Conservation (phyloP, 345 rosid genomes). For the Rhodamnia argentea region DNA sequence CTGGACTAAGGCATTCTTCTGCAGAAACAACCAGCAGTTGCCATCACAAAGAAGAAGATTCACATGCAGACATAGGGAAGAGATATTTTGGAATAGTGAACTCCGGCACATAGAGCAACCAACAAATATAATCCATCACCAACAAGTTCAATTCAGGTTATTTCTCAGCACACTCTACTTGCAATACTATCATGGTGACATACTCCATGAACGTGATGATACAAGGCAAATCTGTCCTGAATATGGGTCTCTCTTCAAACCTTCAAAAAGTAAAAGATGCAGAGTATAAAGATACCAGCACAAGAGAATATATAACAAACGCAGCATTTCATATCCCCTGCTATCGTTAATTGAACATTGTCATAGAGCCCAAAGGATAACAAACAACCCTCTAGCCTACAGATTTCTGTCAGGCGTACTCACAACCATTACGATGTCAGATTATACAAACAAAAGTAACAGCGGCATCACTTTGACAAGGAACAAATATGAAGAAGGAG, state of each 20-base stretch:
- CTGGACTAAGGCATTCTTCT: constrained; percentile 75
- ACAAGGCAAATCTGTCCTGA: not conserved
- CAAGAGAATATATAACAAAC: not conserved
- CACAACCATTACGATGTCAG: not conserved
- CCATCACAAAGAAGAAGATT: not conserved
- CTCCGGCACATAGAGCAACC: not conserved
- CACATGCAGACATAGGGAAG: not conserved
- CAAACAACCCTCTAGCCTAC: not conserved
- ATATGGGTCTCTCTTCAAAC: not conserved
- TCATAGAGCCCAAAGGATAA: not conserved
- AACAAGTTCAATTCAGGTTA: not conserved
- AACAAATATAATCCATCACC: not conserved
- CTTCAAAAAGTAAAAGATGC: not conserved
- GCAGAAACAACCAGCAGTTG: constrained; percentile 9
- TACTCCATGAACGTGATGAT: not conserved
- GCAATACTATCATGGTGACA: not conserved
- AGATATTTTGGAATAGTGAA: not conserved
- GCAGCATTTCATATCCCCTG: not conserved
- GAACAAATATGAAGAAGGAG: not conserved
- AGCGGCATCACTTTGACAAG: not conserved
- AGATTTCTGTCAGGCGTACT: not conserved
- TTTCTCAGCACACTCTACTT: not conserved
- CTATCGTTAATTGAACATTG: not conserved
- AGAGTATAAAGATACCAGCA: not conserved
- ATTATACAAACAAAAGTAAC: not conserved